A percentile compares a stretch with the other conserved stretches of the same genome.
These are phyloP conservation scores for Calycina marina DNA, from an alignment of 2,329 filamentous ascomycete genomes.

Conservation along the genomic window DNA sequence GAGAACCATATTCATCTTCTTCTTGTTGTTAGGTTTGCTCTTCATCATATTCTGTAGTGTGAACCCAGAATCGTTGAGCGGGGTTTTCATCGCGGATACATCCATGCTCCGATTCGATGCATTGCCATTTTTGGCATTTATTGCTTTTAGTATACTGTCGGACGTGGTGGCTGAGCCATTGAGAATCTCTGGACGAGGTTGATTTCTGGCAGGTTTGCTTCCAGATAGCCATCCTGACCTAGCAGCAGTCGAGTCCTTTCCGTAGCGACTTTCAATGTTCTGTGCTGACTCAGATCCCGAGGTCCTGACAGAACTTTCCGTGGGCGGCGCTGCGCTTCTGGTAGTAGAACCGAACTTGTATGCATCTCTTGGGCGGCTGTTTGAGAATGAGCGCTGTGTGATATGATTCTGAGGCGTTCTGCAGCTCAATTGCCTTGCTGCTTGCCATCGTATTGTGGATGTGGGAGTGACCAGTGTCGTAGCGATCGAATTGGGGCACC, in stretches of 20 bases:
- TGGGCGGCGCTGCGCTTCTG: conserved; percentile 3
- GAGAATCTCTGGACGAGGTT: no score
- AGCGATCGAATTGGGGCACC: conserved; percentile 16
- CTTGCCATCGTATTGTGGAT: conserved; percentile 10
- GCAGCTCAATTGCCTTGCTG: conserved; percentile 7
- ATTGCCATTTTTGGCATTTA: no score
- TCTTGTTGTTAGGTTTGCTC: background rate
- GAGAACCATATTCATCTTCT: conserved; percentile 8
- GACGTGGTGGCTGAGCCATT: no score
- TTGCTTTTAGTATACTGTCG: no score
- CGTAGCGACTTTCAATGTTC: background rate
- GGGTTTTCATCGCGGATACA: conserved; percentile 3
- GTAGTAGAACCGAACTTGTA: conserved; percentile 1
- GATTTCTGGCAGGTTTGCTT: no score
- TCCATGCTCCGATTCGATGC: no score
- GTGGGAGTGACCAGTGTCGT: conserved; percentile 17
- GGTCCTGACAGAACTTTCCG: background rate
- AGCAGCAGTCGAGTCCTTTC: background rate
- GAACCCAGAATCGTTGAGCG: background rate
- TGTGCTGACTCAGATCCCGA: background rate
- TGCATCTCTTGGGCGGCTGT: conserved; percentile 4
- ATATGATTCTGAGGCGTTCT: conserved; percentile 2
- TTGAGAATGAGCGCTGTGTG: conserved; percentile 5
- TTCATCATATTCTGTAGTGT: conserved; percentile 1
- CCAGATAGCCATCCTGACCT: background rate